Evolutionary conservation across 192 early-diverging fungal genomes (phyloP), one percentile per base, ranked within the genome.

Genomic region (Entophlyctis luteolus): DNA sequence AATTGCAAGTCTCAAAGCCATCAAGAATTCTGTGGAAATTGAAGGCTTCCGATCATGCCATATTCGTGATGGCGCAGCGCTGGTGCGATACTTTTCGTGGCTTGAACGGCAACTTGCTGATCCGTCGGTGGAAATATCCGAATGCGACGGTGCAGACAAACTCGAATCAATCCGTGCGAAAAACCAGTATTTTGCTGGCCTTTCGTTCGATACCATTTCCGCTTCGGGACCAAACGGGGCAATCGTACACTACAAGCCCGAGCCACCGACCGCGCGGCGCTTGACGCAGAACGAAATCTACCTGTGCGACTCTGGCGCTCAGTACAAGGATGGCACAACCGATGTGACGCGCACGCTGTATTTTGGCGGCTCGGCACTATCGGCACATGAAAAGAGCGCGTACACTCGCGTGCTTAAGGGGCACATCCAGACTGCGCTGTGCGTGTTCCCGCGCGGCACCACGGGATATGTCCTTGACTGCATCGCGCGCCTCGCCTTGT

Each of bases 361-460:
- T 75, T 95, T 97, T 79, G 88, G 88, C 38, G n/a, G n/a, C n/a
- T n/a, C n/a, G n/a, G 79, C 81, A 33, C 95, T 95, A 22, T 87
- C 87, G 5, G 86, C 75, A 2, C 84, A 89, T 77, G 89, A 99
- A 75, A 92, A 88, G 75, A 89, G 93, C 55, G 90, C 90, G 73
- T 97, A 91, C 76, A 99, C 96, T 8, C 87, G 95, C n/a, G 96
- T 99, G 62, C 82, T 99, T 27, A 93, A 99, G 79, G 96, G 96
- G 34, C 96, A 99, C 67, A 97, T 97, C 76, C 88, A 90, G 35
- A 84, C 97, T 55, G 95, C 95, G 66, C 66, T 80, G 60, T 86
- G 89, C 1, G 87, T 96, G 32, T 97, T 99, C 80, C 96, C 96
- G 2, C 72, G 73, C 16, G 92, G 92, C 25, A 63, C 59, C 3